Evolutionary conservation across 1,139 yeast species (phyloP).

Genomic region (Geotrichum fermentans): DNA sequence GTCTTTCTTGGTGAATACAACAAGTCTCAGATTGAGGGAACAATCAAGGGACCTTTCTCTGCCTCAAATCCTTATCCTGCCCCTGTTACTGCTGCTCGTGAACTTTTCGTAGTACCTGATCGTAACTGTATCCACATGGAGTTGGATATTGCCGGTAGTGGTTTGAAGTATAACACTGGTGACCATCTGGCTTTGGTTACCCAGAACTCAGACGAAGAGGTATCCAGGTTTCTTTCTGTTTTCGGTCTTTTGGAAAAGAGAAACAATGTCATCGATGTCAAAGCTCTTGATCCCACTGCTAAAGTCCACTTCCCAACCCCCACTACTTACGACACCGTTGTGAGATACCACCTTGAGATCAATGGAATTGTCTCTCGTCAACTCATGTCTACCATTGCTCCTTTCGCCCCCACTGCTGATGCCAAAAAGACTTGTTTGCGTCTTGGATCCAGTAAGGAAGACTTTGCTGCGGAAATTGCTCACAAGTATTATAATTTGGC

Average conservation of each 20-base stretch:
- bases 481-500: slow-evolving; percentile 64
- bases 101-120: slow-evolving; percentile 60
- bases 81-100: slow-evolving; percentile 55
- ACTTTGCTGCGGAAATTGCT: slow-evolving; percentile 63
- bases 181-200: slow-evolving; percentile 97
- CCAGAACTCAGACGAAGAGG: slow-evolving; percentile 74
- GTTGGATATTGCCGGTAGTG: slow-evolving; percentile 67
- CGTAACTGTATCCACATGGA: slow-evolving; percentile 90
- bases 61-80: slow-evolving; percentile 82
- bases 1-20: slow-evolving; percentile 87
- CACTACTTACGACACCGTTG: slow-evolving; percentile 79
- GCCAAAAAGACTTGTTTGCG: slow-evolving; percentile 49
- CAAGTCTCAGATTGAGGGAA: slow-evolving; percentile 50
- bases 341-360: slow-evolving; percentile 85
- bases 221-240: slow-evolving; percentile 56
- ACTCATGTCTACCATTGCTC: slow-evolving; percentile 66
- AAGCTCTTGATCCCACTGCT: slow-evolving; percentile 69
- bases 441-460: slow-evolving; percentile 63
- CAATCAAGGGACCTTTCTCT: slow-evolving; percentile 72
- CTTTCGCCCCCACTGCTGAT: slow-evolving; percentile 70
- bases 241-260: slow-evolving; percentile 56
- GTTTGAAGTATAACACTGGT: slow-evolving; percentile 85
- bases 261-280: slow-evolving; percentile 57
- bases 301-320: slow-evolving; percentile 85
- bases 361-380: slow-evolving; percentile 94